phyloP scores from a whole-genome alignment of 1,284 basidiomycete species.

The Ganoderma boninense region DNA sequence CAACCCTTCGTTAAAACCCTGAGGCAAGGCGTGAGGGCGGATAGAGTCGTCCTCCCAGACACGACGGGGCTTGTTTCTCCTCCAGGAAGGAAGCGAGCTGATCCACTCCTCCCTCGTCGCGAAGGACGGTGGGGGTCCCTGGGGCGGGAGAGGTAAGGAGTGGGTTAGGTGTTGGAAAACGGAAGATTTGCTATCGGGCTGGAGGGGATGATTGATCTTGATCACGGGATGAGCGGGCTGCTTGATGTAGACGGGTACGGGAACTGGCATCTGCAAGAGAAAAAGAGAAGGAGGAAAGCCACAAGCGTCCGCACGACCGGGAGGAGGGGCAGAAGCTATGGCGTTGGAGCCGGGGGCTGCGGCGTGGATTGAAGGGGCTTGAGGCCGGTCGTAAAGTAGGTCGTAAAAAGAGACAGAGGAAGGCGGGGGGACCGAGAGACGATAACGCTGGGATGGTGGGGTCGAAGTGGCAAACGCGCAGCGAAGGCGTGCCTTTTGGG shows the following conservation, averaged over 20 bases:
- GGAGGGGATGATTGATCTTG: slow-evolving; percentile 60
- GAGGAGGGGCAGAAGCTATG: slow-evolving; percentile 33
- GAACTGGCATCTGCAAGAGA: slow-evolving; percentile 83
- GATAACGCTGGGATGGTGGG: slow-evolving; percentile 38
- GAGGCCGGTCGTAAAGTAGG: slow-evolving; percentile 57
- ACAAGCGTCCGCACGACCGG: slow-evolving; percentile 37
- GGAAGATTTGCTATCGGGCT: slow-evolving; percentile 50
- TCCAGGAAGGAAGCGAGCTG: slow-evolving; percentile 71
- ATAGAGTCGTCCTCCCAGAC: slow-evolving; percentile 66
- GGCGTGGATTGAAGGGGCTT: slow-evolving; percentile 42
- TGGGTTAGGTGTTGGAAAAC: slow-evolving; percentile 60
- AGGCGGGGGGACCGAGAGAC: slow-evolving; percentile 45
- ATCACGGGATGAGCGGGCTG: slow-evolving; percentile 67
- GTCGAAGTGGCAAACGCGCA: slow-evolving; percentile 80
- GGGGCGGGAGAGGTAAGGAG: slow-evolving; percentile 64
- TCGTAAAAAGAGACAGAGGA: slow-evolving; percentile 47
- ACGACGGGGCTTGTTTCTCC: slow-evolving; percentile 68
- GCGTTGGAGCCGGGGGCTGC: slow-evolving; percentile 35
- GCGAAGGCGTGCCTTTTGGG: slow-evolving; percentile 90
- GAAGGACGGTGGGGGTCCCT: slow-evolving; percentile 67
- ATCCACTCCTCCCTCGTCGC: slow-evolving; percentile 77
- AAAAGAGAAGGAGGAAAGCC: slow-evolving; percentile 42
- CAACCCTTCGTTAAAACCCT: slow-evolving; percentile 80
- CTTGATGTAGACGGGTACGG: slow-evolving; percentile 69
- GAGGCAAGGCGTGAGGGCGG: slow-evolving; percentile 34